Evolutionary conservation across 2,329 filamentous ascomycete genomes (phyloP).

Genomic region (Aspergillus hortae): DNA sequence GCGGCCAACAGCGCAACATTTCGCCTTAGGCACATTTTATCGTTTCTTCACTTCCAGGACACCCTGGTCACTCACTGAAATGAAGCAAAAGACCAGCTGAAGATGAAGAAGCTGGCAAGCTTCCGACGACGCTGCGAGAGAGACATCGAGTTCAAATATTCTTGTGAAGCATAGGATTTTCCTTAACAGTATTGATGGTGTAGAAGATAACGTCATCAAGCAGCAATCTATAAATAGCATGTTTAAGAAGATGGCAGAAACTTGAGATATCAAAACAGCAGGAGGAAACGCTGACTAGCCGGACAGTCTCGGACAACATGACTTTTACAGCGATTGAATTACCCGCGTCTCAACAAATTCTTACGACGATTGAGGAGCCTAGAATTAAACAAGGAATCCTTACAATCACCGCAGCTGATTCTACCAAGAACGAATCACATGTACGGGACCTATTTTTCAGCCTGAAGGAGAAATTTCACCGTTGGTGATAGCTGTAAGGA

Average conservation of each 20-base stretch:
- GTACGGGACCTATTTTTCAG: not conserved
- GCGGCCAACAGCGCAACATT: not conserved
- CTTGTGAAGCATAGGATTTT: not conserved
- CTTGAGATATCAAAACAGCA: not conserved
- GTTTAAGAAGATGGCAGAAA: not conserved
- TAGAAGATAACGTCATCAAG: not conserved
- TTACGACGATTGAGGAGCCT: not conserved
- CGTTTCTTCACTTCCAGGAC: not conserved
- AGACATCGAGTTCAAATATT: not conserved
- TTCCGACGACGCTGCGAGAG: not conserved
- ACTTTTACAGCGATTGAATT: not conserved
- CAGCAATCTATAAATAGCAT: not conserved
- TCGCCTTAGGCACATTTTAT: not conserved
- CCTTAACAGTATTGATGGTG: not conserved
- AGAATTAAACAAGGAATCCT: not conserved
- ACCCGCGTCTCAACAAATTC: not conserved
- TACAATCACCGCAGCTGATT: not conserved
- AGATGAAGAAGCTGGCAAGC: conserved; percentile 1
- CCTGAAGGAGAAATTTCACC: no score
- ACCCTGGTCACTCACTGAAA: not conserved
- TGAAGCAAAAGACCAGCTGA: not conserved
- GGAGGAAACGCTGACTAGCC: not conserved
- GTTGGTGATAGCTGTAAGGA: no score
- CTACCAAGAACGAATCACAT: not conserved
- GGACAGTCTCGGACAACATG: not conserved